Percentiles rank a stretch among this genome's conserved stretches.
These are phyloP conservation scores for Mycena latifolia DNA, from an alignment of 768 basidiomycete species.

Conservation along the genomic window DNA sequence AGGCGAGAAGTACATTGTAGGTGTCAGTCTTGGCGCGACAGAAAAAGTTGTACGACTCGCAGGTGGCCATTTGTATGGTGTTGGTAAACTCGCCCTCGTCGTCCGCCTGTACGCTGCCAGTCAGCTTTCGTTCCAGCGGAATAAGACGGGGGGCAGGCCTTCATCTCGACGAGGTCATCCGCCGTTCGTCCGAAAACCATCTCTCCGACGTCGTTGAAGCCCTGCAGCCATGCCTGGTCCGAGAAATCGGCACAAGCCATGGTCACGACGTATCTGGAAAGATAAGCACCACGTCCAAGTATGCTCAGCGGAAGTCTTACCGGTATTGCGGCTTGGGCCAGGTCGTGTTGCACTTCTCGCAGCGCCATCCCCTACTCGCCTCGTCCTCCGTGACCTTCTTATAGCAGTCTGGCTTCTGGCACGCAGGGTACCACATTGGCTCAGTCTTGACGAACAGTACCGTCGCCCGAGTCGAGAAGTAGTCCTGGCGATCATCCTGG, in stretches of 20 bases:
- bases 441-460: constrained; percentile 90
- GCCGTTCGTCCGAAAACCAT: constrained; percentile 83
- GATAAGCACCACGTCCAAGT: constrained; percentile 13
- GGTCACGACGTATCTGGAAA: constrained; percentile 78
- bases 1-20: constrained; percentile 68
- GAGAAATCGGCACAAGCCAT: constrained; percentile 93
- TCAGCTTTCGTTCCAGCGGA: not conserved
- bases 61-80: constrained; percentile 73
- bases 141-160: constrained; percentile 53
- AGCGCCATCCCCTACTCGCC: constrained; percentile 80
- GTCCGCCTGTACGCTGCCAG: constrained; percentile 57
- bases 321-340: constrained; percentile 82
- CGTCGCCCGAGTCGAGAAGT: constrained; percentile 85
- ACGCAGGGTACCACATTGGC: constrained; percentile 90
- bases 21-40: constrained; percentile 91
- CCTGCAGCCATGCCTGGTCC: constrained; percentile 91
- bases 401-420: constrained; percentile 81
- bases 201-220: constrained; percentile 93
- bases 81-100: constrained; percentile 70
- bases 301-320: constrained; percentile 59
- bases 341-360: constrained; percentile 90
- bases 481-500: constrained; percentile 81
- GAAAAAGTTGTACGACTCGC: constrained; percentile 82
- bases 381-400: constrained; percentile 90
- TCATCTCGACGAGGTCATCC: constrained; percentile 81